Evolutionary conservation across 208 protist genomes (phyloP).

Genomic region (Wallacemonas rigidus): DNA sequence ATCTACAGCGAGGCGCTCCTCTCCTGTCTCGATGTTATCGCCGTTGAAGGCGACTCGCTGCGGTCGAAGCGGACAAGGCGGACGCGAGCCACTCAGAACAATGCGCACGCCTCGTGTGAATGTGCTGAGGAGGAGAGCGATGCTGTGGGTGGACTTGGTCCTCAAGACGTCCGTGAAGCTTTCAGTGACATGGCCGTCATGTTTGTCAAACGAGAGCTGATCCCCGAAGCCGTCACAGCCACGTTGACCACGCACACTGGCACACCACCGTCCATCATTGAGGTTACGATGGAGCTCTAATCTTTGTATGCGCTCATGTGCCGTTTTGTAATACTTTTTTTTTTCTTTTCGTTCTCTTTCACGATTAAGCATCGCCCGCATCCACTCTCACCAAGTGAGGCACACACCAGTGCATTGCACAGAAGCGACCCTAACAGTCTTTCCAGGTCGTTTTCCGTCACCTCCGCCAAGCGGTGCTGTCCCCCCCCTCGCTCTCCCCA

Average conservation of each 20-base stretch:
- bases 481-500: too few relatives aligned
- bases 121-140: not conserved
- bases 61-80: slow-evolving; percentile 9
- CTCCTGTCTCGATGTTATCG: slow-evolving; percentile 17
- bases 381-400: too few relatives aligned
- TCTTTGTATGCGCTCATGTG: slow-evolving; percentile 6
- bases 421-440: too few relatives aligned
- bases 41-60: not conserved
- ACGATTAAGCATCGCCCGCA: not conserved
- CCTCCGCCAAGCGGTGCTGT: too few relatives aligned
- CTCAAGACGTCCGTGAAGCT: slow-evolving; percentile 10
- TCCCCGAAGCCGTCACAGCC: not conserved
- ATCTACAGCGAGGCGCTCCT: slow-evolving; percentile 22
- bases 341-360: not conserved
- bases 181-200: slow-evolving; percentile 17
- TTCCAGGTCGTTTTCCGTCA: too few relatives aligned
- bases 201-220: slow-evolving; percentile 9
- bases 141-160: not conserved
- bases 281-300: slow-evolving; percentile 17
- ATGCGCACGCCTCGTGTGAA: not conserved
- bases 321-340: not conserved
- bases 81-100: not conserved
- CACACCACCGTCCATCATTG: not conserved
- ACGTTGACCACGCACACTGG: slow-evolving; percentile 5
- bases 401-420: too few relatives aligned